These are phyloP conservation scores for Arthrobotrys iridis DNA, from an alignment of 2,329 filamentous ascomycete genomes.

Conservation along the genomic window DNA sequence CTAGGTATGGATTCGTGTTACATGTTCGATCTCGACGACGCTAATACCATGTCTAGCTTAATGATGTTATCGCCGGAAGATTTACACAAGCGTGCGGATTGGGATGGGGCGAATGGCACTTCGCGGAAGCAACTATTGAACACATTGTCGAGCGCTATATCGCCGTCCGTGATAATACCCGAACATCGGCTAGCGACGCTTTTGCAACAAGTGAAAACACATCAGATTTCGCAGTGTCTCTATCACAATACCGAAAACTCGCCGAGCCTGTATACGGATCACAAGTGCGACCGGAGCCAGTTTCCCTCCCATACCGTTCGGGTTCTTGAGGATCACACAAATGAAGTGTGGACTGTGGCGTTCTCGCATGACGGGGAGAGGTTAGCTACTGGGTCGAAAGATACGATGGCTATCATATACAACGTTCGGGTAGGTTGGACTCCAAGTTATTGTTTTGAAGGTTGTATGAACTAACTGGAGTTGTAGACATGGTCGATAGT, in stretches of 20 bases:
- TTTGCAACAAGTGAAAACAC: conserved; percentile 82
- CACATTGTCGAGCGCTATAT: conserved; percentile 88
- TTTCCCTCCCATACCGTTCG: conserved; percentile 79
- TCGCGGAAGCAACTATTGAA: conserved; percentile 80
- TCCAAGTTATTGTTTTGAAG: neutral
- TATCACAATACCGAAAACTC: conserved; percentile 84
- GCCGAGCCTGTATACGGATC: conserved; percentile 88
- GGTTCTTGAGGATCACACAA: conserved; percentile 76
- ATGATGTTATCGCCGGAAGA: conserved; percentile 88
- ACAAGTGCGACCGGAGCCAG: conserved; percentile 79
- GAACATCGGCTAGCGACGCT: conserved; percentile 85
- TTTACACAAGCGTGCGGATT: conserved; percentile 77
- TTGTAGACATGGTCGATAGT: conserved; percentile 71
- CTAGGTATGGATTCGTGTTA: conserved; percentile 67
- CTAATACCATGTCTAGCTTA: conserved; percentile 67
- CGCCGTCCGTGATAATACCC: conserved; percentile 95
- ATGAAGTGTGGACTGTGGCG: conserved; percentile 90
- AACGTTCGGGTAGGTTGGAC: conserved; percentile 67
- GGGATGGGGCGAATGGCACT: conserved; percentile 81
- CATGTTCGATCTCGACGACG: neutral
- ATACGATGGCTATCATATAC: conserved; percentile 81
- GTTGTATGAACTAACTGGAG: neutral
- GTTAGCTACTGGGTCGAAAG: conserved; percentile 82
- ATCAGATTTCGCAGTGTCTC: conserved; percentile 82
- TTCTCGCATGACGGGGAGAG: conserved; percentile 88